A percentile compares a stretch with the other conserved stretches of the same genome.
These are phyloP conservation scores for Albizia julibrissin DNA, from an alignment of 306 rosid genomes.

Conservation along the genomic window DNA sequence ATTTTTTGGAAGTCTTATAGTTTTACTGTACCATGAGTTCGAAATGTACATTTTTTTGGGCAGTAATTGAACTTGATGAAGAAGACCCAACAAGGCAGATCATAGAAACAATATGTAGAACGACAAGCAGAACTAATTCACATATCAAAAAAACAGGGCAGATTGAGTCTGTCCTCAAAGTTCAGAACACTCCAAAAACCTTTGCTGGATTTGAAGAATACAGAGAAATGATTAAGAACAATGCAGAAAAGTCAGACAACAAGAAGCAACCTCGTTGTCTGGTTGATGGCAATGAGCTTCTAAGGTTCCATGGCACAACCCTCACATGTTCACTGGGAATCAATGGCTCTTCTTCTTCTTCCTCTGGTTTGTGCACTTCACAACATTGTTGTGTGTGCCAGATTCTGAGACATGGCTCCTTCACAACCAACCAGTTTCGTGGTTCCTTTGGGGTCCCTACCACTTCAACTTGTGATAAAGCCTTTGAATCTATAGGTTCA, in stretches of 20 bases:
- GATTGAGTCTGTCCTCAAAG: conserved; percentile 56
- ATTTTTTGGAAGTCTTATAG: background rate
- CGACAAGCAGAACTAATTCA: conserved; percentile 33
- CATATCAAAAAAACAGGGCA: conserved; percentile 13
- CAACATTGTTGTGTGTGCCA: conserved; percentile 55
- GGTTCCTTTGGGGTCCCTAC: conserved; percentile 44
- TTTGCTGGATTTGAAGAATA: conserved; percentile 55
- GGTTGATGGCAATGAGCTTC: conserved; percentile 70
- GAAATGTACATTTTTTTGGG: background rate
- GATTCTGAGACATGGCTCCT: conserved; percentile 56
- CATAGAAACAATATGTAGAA: conserved; percentile 57
- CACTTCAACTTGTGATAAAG: conserved; percentile 49
- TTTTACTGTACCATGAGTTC: background rate
- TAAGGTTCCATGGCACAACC: conserved; percentile 67
- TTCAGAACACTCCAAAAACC: conserved; percentile 45
- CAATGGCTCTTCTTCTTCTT: conserved; percentile 20
- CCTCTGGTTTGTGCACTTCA: conserved; percentile 39
- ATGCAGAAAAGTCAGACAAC: conserved; percentile 40
- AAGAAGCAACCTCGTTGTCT: conserved; percentile 58
- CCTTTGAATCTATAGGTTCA: conserved; percentile 39
- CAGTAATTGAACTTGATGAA: conserved; percentile 47
- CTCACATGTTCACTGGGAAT: conserved; percentile 58
- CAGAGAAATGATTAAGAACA: conserved; percentile 54
- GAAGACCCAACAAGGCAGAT: conserved; percentile 53
- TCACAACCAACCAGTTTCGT: conserved; percentile 28